Evolutionary conservation across 2,329 filamentous ascomycete species (phyloP).

Genomic region (Penicillium vulpinum): DNA sequence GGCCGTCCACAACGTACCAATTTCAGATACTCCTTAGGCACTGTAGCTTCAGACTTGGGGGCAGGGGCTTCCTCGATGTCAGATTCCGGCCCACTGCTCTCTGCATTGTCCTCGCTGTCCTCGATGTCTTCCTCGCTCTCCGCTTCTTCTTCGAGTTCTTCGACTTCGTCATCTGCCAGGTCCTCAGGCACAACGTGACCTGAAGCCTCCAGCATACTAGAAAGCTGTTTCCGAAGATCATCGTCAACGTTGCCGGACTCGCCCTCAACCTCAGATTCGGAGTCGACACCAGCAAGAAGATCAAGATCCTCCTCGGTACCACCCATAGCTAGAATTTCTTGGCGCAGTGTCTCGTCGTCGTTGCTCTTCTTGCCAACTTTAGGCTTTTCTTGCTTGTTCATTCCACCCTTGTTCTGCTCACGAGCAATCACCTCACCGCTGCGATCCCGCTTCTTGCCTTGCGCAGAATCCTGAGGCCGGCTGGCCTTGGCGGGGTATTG

Average conservation of each 20-base stretch:
- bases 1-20: conserved; percentile 28
- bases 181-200: conserved; percentile 40
- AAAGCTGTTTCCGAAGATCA: conserved; percentile 43
- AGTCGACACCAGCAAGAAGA: conserved; percentile 46
- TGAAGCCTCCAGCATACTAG: conserved; percentile 38
- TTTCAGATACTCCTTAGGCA: conserved; percentile 40
- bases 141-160: conserved; percentile 23
- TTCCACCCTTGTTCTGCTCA: conserved; percentile 32
- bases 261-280: conserved; percentile 50
- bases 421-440: conserved; percentile 47
- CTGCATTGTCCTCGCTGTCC: conserved; percentile 30
- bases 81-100: conserved; percentile 24
- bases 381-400: conserved; percentile 21
- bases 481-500: conserved; percentile 17
- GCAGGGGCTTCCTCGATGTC: conserved; percentile 32
- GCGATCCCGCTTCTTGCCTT: conserved; percentile 49
- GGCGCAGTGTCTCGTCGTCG: conserved; percentile 37
- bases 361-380: conserved; percentile 16
- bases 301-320: conserved; percentile 53
- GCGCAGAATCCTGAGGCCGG: conserved; percentile 27
- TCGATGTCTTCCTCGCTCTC: conserved; percentile 41
- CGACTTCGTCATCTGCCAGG: conserved; percentile 32
- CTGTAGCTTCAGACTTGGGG: conserved; percentile 19
- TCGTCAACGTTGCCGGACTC: conserved; percentile 33
- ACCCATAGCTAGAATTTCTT: conserved; percentile 49